A percentile compares a stretch with the other conserved stretches of the same genome.
Evolutionary conservation across 148 eudicot genomes (phyloP).

Genomic region (Fallopia convolvulus): DNA sequence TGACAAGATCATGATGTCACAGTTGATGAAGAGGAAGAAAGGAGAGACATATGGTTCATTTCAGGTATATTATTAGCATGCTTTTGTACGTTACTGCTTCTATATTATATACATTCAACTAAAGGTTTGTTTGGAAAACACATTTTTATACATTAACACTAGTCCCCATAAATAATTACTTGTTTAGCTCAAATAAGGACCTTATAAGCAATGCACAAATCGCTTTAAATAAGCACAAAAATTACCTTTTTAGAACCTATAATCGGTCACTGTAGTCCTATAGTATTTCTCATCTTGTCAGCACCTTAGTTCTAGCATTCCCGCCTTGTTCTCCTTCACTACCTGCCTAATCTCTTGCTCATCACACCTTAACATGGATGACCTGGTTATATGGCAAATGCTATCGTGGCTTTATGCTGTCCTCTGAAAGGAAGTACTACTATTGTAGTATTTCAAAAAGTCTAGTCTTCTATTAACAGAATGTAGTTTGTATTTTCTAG

Average conservation of each 20-base stretch:
- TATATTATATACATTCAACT: not conserved
- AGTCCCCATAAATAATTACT: not conserved
- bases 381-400: not conserved
- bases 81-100: not conserved
- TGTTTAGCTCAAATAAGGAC: not conserved
- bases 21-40: slow-evolving; percentile 71
- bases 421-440: not conserved
- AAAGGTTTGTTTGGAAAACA: not conserved
- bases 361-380: not conserved
- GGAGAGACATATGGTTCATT: slow-evolving; percentile 80
- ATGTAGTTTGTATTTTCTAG: not conserved
- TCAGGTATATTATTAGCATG: slow-evolving; percentile 37
- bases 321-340: not conserved
- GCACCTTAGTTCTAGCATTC: no score
- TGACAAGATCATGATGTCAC: slow-evolving; percentile 91
- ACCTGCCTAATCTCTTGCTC: not conserved
- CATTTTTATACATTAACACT: not conserved
- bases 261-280: no score
- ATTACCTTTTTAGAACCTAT: no score
- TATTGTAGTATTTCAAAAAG: not conserved
- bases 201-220: no score
- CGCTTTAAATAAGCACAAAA: no score
- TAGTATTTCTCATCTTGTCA: no score
- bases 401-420: not conserved
- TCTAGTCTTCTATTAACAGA: not conserved